Base-by-base conservation (phyloP, 306 rosid genomes). In the Trifolium repens region DNA sequence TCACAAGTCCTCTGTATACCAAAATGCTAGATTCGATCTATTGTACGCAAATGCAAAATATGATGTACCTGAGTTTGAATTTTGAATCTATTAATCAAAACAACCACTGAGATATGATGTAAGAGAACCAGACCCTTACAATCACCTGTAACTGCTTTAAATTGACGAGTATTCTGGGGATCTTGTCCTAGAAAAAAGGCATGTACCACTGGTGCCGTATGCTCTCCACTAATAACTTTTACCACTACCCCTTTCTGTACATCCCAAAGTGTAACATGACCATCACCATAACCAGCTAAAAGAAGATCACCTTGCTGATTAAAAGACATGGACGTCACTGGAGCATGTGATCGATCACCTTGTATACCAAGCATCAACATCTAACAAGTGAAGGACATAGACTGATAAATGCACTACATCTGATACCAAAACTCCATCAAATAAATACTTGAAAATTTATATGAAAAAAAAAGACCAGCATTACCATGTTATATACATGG, bases 301-400 rank as follows among this genome's bases (percentile, higher is more conserved):
- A 94, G 97, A 81, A 94, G 83, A 83, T 94, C 99, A 61, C 96
- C 99, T 80, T 89, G 99, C 84, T 87, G 97, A 85, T 85, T 94
- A 84, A 94, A 90, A 86, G 91, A 90, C 85, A 94, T 72, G 39
- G 99, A 92, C n/a, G 97, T 90, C 60, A 92, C 96, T 10, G 97
- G 81, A 72, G 94, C 88, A 63, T 84, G 81, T 59, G 79, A 83
- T 16, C 91, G 87, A 71, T 94, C 98, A 32, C 93, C 99, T 90
- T 90, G 96, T 74, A 84, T 53, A 71, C 91, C 92, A 68, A 94
- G 97, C 88, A 89, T 79, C 79, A 88, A 62, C 89, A 89, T 88
- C 99, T 94, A 88, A 71, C 80, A 81, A 63, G 69, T 50, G 80
- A 76, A 83, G 12, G 49, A 53, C 34, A 77, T 59, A 47, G 61